A percentile compares a stretch with the other conserved stretches of the same genome.
These are phyloP conservation scores for Lepidium sativum DNA, from an alignment of 345 rosid species.

Conservation along the genomic window DNA sequence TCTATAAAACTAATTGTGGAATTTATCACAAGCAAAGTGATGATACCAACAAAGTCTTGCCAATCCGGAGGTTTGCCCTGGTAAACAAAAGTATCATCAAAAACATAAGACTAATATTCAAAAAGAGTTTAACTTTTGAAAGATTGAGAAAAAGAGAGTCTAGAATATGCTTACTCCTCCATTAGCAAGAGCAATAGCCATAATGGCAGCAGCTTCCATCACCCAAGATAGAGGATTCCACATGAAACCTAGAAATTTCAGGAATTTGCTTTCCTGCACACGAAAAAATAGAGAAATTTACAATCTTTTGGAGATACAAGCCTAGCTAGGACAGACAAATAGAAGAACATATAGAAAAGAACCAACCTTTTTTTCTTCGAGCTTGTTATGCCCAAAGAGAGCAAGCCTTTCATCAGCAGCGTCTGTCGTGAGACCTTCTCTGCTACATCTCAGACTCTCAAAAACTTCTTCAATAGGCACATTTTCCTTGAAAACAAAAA, in stretches of 20 bases:
- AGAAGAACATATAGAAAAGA: background rate
- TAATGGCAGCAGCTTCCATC: conserved; percentile 98
- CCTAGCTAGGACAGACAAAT: background rate
- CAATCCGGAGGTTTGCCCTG: conserved; percentile 98
- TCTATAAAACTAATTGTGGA: conserved; percentile 94
- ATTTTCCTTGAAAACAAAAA: conserved; percentile 55
- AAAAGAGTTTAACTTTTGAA: background rate
- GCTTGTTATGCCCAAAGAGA: conserved; percentile 95
- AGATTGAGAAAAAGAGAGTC: background rate
- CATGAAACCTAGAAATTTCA: conserved; percentile 95
- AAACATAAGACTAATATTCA: too few species aligned
- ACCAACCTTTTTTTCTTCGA: conserved; percentile 78
- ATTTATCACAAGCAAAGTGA: conserved; percentile 74
- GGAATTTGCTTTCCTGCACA: conserved; percentile 77
- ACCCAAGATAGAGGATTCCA: conserved; percentile 99
- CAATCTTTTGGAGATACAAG: background rate
- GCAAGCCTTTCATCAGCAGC: conserved; percentile 85
- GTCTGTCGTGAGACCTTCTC: conserved; percentile 67
- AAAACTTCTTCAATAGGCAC: conserved; percentile 95
- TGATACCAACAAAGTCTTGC: conserved; percentile 97
- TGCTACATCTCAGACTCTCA: conserved; percentile 95
- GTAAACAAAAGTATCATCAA: background rate
- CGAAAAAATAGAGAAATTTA: too few species aligned
- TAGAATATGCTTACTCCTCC: conserved; percentile 99
- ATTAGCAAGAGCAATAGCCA: conserved; percentile 99